Evolutionary conservation across 345 rosid species (phyloP).

Genomic region (Odontarrhena argentea): DNA sequence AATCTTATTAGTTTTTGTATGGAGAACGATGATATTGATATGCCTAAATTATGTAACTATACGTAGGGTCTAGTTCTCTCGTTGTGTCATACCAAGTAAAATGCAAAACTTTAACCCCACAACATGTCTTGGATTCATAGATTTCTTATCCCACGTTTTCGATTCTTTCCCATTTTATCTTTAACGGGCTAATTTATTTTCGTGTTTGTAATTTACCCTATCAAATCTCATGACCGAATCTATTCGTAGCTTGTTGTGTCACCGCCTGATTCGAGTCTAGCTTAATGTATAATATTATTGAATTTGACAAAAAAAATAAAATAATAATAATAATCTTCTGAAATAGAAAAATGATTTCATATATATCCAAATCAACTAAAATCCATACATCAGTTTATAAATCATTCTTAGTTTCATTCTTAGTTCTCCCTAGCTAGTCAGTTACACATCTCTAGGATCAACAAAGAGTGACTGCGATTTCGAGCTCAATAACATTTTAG

Average conservation of each 20-base stretch:
- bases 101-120: slow-evolving; percentile 31
- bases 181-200: no score
- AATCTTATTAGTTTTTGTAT: slow-evolving; percentile 52
- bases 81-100: slow-evolving; percentile 10
- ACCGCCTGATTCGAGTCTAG: no score
- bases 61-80: slow-evolving; percentile 25
- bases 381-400: no score
- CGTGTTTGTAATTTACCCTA: no score
- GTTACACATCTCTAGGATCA: slow-evolving; percentile 79
- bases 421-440: slow-evolving; percentile 13
- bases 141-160: slow-evolving; percentile 10
- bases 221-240: no score
- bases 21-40: slow-evolving; percentile 21
- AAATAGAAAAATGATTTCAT: neutral
- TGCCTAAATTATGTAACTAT: slow-evolving; percentile 2
- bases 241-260: no score
- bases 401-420: neutral
- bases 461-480: slow-evolving; percentile 57
- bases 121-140: slow-evolving; percentile 28
- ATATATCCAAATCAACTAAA: neutral
- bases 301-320: no score
- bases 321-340: no score
- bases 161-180: no score
- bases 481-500: slow-evolving; percentile 31
- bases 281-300: no score